Base-by-base conservation (phyloP, 768 basidiomycete species). In the Lyophyllum semitale region DNA sequence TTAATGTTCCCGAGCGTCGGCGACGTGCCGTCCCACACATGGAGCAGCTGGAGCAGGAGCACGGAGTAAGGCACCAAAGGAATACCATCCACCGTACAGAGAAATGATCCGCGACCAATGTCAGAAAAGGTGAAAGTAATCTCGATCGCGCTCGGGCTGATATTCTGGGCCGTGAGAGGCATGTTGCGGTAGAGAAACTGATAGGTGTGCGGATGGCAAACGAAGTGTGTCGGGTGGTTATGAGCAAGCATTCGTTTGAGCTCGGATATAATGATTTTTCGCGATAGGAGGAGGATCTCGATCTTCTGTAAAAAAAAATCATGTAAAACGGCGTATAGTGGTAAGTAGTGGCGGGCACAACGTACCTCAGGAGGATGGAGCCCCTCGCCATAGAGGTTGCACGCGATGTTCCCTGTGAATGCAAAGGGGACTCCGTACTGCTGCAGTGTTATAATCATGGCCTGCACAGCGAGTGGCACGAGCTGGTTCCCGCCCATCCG, bases 41-140 rank as follows among this genome's bases (percentile, higher is more conserved):
- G 54, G 18, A 61, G 57, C 38, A 52, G 47, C 15, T 49, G 57
- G 20, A 61, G 60, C 8, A 61, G n/a, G 15, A 61, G 33, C 22
- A 55, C 52, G 3, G 60, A 46, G 49, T 58, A 61, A 7, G 60
- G 60, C 6, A 56, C 45, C 4, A 59, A 4, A 2, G 60, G 60
- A 6, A 55, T 15, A 18, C 32, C 47, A 18, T 61, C 43, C 35
- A 55, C 45, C 3, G 15, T 49, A 15, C 12, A 9, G 8, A 55
- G 15, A 29, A 37, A 18, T 9, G 48, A 18, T 6, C 26, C 20
- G 3, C 18, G 37, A 15, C 23, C 38, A 0, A 35, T 18, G 8
- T 53, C 18, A 9, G 18, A 17, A 17, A 25, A 8, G 4, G 30
- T 35, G 32, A 59, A 23, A n/a, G 51, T 40, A 11, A 59, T 29